These are phyloP conservation scores for Colletotrichum navitas DNA, from an alignment of 2,329 filamentous ascomycete species.

Conservation along the genomic window DNA sequence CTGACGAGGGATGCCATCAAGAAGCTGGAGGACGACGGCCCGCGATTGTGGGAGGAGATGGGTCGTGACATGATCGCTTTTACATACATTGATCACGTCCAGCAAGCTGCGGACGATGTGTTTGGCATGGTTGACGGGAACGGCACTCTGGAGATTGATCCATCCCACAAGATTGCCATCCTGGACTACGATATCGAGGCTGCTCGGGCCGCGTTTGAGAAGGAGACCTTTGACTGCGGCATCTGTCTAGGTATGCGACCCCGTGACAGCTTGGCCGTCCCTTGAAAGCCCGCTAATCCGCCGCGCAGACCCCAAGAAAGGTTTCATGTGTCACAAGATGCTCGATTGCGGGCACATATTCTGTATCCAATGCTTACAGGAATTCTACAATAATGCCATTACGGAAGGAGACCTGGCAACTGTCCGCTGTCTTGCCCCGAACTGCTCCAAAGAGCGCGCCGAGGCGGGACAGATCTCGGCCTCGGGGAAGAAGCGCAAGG, in stretches of 20 bases:
- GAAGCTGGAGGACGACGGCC: slow-evolving; percentile 63
- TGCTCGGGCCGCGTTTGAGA: slow-evolving; percentile 81
- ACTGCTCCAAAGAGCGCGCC: slow-evolving; percentile 76
- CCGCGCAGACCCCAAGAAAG: slow-evolving; percentile 85
- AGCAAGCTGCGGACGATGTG: slow-evolving; percentile 68
- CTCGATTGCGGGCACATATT: slow-evolving; percentile 91
- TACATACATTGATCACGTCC: slow-evolving; percentile 73
- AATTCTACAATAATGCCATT: slow-evolving; percentile 92
- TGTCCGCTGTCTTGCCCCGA: slow-evolving; percentile 84
- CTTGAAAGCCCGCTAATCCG: slow-evolving; percentile 42
- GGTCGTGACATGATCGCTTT: slow-evolving; percentile 71
- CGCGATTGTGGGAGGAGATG: slow-evolving; percentile 71
- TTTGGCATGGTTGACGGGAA: slow-evolving; percentile 68
- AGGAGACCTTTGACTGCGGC: slow-evolving; percentile 87
- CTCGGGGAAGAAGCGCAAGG: slow-evolving; percentile 64
- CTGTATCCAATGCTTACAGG: slow-evolving; percentile 86
- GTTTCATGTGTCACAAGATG: slow-evolving; percentile 83
- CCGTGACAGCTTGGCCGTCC: background rate
- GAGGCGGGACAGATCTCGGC: slow-evolving; percentile 48
- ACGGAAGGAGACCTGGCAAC: slow-evolving; percentile 83
- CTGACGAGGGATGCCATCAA: slow-evolving; percentile 62
- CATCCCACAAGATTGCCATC: slow-evolving; percentile 75
- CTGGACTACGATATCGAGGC: slow-evolving; percentile 83
- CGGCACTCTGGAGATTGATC: slow-evolving; percentile 64
- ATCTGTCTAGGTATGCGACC: slow-evolving; percentile 76